Conservation (phyloP, 495 filamentous ascomycete genomes). For the Lasiosphaeris hirsuta region DNA sequence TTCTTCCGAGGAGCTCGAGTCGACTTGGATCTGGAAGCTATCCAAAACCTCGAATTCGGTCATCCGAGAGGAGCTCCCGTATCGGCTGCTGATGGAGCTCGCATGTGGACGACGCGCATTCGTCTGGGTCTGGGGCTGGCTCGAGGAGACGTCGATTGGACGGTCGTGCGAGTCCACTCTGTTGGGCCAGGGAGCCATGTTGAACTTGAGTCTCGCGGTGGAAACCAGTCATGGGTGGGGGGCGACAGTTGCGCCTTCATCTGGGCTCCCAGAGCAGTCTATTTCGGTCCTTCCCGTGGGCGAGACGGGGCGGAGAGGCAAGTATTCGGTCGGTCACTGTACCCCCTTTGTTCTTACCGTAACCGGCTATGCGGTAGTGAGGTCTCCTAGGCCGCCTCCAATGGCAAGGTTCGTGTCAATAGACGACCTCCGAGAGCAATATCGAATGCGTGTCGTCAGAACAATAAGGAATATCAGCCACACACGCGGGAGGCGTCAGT, state of each 20-base stretch:
- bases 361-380: too few species aligned
- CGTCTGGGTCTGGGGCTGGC: background rate
- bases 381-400: too few species aligned
- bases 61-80: conserved; percentile 18
- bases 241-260: conserved; percentile 10
- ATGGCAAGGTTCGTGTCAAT: too few species aligned
- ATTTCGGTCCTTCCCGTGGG: background rate
- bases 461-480: too few species aligned
- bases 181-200: conserved; percentile 27
- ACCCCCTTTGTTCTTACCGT: background rate
- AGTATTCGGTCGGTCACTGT: background rate
- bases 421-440: too few species aligned
- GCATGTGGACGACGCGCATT: conserved; percentile 7
- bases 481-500: too few species aligned
- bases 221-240: background rate
- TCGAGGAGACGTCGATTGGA: conserved; percentile 6
- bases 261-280: background rate
- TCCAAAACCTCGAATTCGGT: conserved; percentile 22
- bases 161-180: conserved; percentile 22
- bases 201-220: conserved; percentile 2
- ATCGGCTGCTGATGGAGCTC: conserved; percentile 11
- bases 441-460: too few species aligned
- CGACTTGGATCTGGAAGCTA: conserved; percentile 24
- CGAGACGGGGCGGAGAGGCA: background rate
- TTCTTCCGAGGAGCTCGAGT: conserved; percentile 45